A percentile compares a stretch with the other conserved stretches of the same genome.
Evolutionary conservation across 208 protist species (phyloP).

Genomic region (Leptomonas seymouri): DNA sequence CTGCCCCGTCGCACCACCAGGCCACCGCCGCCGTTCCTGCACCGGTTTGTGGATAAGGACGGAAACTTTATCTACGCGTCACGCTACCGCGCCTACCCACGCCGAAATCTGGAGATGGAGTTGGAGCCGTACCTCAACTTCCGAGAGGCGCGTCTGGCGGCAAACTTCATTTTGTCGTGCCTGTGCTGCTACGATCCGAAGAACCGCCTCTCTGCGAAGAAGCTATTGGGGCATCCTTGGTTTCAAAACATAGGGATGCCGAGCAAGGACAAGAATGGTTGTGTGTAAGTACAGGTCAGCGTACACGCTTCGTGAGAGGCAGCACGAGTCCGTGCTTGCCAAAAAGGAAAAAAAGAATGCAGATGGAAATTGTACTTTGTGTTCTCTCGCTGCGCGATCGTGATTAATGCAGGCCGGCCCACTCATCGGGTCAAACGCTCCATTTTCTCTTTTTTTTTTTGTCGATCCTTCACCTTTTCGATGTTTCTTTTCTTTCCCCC

Average conservation of each 20-base stretch:
- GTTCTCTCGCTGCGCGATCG: background rate
- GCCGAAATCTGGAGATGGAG: conserved; percentile 55
- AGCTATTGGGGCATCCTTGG: conserved; percentile 66
- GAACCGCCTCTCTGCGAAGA: conserved; percentile 50
- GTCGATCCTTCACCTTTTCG: background rate
- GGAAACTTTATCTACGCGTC: conserved; percentile 63
- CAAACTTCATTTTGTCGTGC: conserved; percentile 72
- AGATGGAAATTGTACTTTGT: background rate
- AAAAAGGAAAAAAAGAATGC: background rate
- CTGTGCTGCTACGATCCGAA: conserved; percentile 65
- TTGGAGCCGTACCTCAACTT: conserved; percentile 48
- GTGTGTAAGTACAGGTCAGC: conserved; percentile 8
- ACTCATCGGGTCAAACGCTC: background rate
- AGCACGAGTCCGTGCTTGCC: background rate
- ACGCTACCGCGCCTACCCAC: conserved; percentile 46
- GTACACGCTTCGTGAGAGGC: background rate
- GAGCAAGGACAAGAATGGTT: conserved; percentile 1
- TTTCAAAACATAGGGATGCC: conserved; percentile 30
- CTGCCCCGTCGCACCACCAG: conserved; percentile 6
- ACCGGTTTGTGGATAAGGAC: conserved; percentile 62
- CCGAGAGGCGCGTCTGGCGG: conserved; percentile 31
- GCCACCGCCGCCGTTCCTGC: conserved; percentile 58
- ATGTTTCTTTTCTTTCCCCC: background rate
- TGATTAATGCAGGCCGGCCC: too few relatives aligned
- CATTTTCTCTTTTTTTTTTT: conserved; percentile 6